Conservation (phyloP, 2,329 filamentous ascomycete species). For the Pseudopyrenochaeta lycopersici region DNA sequence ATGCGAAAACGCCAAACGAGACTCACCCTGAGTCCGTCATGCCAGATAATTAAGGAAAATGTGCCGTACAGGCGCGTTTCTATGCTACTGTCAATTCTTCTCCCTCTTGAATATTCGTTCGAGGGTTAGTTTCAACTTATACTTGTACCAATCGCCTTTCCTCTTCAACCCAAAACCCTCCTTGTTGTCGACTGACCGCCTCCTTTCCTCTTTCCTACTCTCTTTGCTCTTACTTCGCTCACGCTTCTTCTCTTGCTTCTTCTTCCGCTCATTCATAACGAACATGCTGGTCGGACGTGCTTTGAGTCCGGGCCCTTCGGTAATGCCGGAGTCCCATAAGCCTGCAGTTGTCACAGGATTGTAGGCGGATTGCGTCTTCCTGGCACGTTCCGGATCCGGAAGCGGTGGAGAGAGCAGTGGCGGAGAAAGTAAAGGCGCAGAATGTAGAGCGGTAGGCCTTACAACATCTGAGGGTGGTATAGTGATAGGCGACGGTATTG, state of each 20-base stretch:
- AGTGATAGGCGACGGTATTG: conserved; percentile 22
- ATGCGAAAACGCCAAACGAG: conserved; percentile 1
- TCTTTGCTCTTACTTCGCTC: conserved; percentile 38
- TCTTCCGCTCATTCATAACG: conserved; percentile 43
- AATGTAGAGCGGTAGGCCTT: conserved; percentile 1
- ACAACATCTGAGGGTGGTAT: conserved; percentile 20
- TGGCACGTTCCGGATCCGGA: conserved; percentile 24
- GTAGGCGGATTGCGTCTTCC: conserved; percentile 42
- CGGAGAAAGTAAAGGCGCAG: conserved; percentile 16
- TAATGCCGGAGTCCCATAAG: conserved; percentile 47
- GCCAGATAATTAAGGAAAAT: conserved; percentile 1
- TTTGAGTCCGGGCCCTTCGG: conserved; percentile 37
- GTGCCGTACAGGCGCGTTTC: background rate
- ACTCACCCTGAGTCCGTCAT: background rate
- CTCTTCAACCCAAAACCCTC: conserved; percentile 11
- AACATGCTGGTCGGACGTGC: conserved; percentile 45
- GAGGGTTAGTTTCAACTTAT: conserved; percentile 22
- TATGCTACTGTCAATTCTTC: conserved; percentile 6
- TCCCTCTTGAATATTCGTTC: conserved; percentile 18
- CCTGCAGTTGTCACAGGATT: conserved; percentile 45
- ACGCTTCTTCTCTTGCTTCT: conserved; percentile 38
- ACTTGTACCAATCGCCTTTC: conserved; percentile 22
- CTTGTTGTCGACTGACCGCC: conserved; percentile 13
- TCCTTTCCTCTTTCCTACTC: conserved; percentile 24
- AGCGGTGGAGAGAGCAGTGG: conserved; percentile 23